Percentiles rank a stretch among this genome's conserved stretches.
Evolutionary conservation across 805 yeast species (phyloP).

Genomic region (Hanseniaspora clermontiae): DNA sequence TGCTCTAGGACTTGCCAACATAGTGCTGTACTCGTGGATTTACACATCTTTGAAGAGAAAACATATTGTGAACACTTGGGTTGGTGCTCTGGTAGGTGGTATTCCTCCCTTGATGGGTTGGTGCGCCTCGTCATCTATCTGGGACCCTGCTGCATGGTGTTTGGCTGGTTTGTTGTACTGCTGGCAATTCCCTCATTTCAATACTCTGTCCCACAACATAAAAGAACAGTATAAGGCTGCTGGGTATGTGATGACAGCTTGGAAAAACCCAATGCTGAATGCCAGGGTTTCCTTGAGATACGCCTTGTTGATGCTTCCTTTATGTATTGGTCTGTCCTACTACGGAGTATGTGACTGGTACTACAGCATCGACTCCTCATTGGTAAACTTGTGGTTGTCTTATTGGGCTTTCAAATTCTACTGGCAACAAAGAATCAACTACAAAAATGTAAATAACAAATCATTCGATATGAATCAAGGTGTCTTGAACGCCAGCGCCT

Average conservation of each 20-base stretch:
- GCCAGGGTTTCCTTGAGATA: slow-evolving; percentile 89
- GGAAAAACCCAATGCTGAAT: slow-evolving; percentile 78
- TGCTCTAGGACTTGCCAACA: slow-evolving; percentile 63
- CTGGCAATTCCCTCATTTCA: slow-evolving; percentile 98
- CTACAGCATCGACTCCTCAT: slow-evolving; percentile 67
- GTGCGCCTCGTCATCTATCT: slow-evolving; percentile 76
- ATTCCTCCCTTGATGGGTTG: slow-evolving; percentile 99
- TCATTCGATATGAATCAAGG: slow-evolving; percentile 41
- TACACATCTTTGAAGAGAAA: slow-evolving; percentile 83
- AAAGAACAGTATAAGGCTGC: slow-evolving; percentile 81
- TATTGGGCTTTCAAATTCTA: slow-evolving; percentile 72
- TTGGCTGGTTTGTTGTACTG: slow-evolving; percentile 80
- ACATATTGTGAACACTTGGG: slow-evolving; percentile 88
- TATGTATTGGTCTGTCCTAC: slow-evolving; percentile 71
- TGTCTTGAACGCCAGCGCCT: slow-evolving; percentile 43
- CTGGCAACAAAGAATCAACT: slow-evolving; percentile 61
- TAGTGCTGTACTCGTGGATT: slow-evolving; percentile 73
- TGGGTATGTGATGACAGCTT: slow-evolving; percentile 96
- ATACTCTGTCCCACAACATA: slow-evolving; percentile 76
- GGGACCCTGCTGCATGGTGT: slow-evolving; percentile 91
- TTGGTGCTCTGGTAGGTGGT: slow-evolving; percentile 97
- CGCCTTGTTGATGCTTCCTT: slow-evolving; percentile 84
- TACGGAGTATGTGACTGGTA: slow-evolving; percentile 71
- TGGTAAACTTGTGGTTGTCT: slow-evolving; percentile 77
- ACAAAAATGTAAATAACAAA: slow-evolving; percentile 25